Evolutionary conservation across 2,329 filamentous ascomycete species (phyloP), one percentile per base, ranked within the genome.

Genomic region (Scedosporium boydii): DNA sequence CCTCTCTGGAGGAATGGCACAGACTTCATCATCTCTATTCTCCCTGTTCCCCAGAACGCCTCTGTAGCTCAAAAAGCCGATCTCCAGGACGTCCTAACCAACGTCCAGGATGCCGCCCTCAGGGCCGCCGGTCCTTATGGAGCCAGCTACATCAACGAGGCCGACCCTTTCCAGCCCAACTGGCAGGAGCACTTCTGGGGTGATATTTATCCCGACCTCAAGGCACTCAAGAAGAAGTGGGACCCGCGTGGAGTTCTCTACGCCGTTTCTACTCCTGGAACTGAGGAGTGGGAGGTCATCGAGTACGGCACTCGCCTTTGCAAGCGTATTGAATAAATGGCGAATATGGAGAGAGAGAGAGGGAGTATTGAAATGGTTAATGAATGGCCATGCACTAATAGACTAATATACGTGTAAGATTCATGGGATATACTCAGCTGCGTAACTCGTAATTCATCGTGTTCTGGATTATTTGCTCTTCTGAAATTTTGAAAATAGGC

Each of bases 131-230:
- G 69, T 53, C 74, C 70, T 55, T 70, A 71, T 27, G 74, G 75
- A 1, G 74, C 75, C 23, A 73, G 75, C 6, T 81, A 81, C 65
- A 67, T 80, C 63, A 81, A 79, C 64, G 79, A 62, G 70, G 74
- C 70, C 4, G 71, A 77, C 55, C 67, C 70, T 2, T 71, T 70
- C 29, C 70, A 74, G 63, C 69, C 69, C 0, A 67, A 77, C 61
- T 78, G 71, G 69, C 69, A 76, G 63, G 63, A 72, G 12, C 66
- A 67, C 18, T 78, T 78, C 68, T 79, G 73, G 69, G 77, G 77
- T 10, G 66, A 63, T 7, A 73, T 75, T 60, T 78, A 78, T 59
- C 66, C 68, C 0, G 65, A 60, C 3, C 66, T 78, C 55, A 62
- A 71, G 23, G 60, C 61, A 4, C 69, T 81, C 27, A 79, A 80